Conservation (phyloP, 805 yeast genomes). For the Saccharomyces jurei region DNA sequence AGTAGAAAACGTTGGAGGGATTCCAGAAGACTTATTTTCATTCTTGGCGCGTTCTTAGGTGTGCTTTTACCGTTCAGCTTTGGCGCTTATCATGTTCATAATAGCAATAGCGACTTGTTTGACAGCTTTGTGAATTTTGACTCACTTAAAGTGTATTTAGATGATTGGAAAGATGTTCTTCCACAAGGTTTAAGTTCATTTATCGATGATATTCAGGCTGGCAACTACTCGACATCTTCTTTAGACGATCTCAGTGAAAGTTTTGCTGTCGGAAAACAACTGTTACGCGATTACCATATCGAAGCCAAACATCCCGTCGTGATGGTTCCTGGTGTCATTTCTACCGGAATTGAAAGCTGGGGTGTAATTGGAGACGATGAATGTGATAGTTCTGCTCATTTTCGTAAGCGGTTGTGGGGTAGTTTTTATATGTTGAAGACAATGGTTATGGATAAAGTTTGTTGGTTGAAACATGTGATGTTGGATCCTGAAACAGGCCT, state of each 20-base stretch:
- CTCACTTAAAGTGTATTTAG: slow-evolving; percentile 47
- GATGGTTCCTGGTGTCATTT: slow-evolving; percentile 92
- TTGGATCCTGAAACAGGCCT: slow-evolving; percentile 86
- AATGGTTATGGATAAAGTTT: slow-evolving; percentile 82
- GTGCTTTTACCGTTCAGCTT: slow-evolving; percentile 54
- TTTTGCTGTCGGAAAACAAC: slow-evolving; percentile 75
- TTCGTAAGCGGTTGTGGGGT: slow-evolving; percentile 93
- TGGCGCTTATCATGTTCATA: slow-evolving; percentile 33
- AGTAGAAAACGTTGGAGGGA: slow-evolving; percentile 28
- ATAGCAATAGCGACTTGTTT: slow-evolving; percentile 28
- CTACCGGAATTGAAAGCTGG: slow-evolving; percentile 95
- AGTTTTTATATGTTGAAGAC: slow-evolving; percentile 89
- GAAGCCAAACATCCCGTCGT: slow-evolving; percentile 68
- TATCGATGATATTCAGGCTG: slow-evolving; percentile 42
- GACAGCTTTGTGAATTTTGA: slow-evolving; percentile 50
- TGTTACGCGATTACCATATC: slow-evolving; percentile 45
- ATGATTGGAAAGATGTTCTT: slow-evolving; percentile 67
- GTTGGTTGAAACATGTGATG: slow-evolving; percentile 91
- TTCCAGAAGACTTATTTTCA: slow-evolving; percentile 51
- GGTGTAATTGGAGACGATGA: slow-evolving; percentile 64
- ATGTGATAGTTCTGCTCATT: slow-evolving; percentile 78
- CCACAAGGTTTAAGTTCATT: slow-evolving; percentile 59
- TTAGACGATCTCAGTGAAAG: slow-evolving; percentile 57
- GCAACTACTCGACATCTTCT: slow-evolving; percentile 10
- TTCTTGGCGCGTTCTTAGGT: slow-evolving; percentile 70